phyloP scores from a whole-genome alignment of 2,329 filamentous ascomycete species.

The Davidsoniella eucalypti region DNA sequence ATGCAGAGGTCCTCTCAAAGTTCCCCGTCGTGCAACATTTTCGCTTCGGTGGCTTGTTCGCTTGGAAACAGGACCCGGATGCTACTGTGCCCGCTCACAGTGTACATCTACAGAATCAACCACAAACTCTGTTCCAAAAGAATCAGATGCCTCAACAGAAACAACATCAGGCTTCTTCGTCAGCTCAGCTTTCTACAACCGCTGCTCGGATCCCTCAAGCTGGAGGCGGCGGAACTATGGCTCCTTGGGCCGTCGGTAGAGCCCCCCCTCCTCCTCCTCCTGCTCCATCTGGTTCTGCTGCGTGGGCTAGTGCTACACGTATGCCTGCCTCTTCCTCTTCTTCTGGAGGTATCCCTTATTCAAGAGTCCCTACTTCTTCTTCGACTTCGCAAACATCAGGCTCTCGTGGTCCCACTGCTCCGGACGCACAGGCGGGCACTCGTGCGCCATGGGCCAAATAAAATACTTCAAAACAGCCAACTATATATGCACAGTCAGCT shows the following conservation, averaged over 20 bases:
- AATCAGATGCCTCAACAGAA: not conserved
- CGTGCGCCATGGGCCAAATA: conserved; percentile 32
- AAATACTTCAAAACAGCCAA: not conserved
- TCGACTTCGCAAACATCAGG: not conserved
- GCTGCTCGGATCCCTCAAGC: conserved; percentile 15
- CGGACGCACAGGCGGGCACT: conserved; percentile 18
- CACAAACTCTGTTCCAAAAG: conserved; percentile 16
- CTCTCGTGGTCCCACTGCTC: conserved; percentile 13
- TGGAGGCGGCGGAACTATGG: conserved; percentile 18
- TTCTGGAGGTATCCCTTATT: conserved; percentile 24
- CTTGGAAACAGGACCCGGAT: conserved; percentile 53
- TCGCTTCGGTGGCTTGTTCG: conserved; percentile 63
- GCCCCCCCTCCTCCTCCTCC: not conserved
- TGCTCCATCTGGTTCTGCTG: conserved; percentile 19
- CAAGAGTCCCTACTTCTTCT: conserved; percentile 17
- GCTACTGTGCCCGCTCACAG: conserved; percentile 33
- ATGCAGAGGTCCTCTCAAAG: conserved; percentile 87
- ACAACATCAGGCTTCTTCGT: too few relatives aligned
- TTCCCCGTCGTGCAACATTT: conserved; percentile 99
- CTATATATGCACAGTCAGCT: not conserved
- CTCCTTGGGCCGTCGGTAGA: not conserved
- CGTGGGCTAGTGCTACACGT: conserved; percentile 27
- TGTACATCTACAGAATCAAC: conserved; percentile 42
- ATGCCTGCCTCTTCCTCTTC: conserved; percentile 21
- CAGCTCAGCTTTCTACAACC: not conserved